A percentile compares a stretch with the other conserved stretches of the same genome.
Conservation (phyloP, 805 yeast species). For the Candida yuanshanica region DNA sequence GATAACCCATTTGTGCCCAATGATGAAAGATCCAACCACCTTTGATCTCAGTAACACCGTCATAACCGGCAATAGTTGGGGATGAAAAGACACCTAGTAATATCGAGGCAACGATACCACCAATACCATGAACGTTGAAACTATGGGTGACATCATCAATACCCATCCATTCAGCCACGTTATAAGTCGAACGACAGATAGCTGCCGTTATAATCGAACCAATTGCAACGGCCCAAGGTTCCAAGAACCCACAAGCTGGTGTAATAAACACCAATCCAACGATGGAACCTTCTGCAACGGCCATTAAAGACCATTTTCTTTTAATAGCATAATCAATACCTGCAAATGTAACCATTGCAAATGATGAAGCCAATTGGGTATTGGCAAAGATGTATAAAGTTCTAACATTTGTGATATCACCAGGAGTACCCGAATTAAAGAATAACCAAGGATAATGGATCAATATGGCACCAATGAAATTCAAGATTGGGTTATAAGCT, state of each 20-base stretch:
- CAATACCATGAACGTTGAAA: constrained; percentile 95
- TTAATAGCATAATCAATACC: constrained; percentile 78
- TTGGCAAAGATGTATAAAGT: constrained; percentile 88
- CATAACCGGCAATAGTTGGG: constrained; percentile 81
- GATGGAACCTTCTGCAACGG: constrained; percentile 89
- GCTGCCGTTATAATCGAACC: constrained; percentile 76
- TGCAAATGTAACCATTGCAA: constrained; percentile 88
- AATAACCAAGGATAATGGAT: constrained; percentile 97
- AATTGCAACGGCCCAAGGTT: constrained; percentile 85
- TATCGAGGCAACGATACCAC: constrained; percentile 83
- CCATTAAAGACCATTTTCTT: constrained; percentile 87
- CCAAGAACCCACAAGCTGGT: constrained; percentile 87
- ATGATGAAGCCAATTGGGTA: constrained; percentile 82
- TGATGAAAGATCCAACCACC: constrained; percentile 95
- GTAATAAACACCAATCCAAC: constrained; percentile 98
- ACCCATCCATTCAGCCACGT: constrained; percentile 66
- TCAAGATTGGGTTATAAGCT: constrained; percentile 89
- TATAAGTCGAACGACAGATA: constrained; percentile 82
- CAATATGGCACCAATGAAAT: constrained; percentile 78
- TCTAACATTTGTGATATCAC: constrained; percentile 73
- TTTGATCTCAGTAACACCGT: constrained; percentile 71
- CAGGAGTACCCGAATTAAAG: constrained; percentile 81
- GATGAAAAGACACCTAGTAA: constrained; percentile 86
- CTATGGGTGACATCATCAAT: constrained; percentile 93
- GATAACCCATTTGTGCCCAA: constrained; percentile 88